A percentile compares a stretch with the other conserved stretches of the same genome.
Conservation (phyloP, 192 early-diverging fungal genomes). For the Umbelopsis ramanniana region DNA sequence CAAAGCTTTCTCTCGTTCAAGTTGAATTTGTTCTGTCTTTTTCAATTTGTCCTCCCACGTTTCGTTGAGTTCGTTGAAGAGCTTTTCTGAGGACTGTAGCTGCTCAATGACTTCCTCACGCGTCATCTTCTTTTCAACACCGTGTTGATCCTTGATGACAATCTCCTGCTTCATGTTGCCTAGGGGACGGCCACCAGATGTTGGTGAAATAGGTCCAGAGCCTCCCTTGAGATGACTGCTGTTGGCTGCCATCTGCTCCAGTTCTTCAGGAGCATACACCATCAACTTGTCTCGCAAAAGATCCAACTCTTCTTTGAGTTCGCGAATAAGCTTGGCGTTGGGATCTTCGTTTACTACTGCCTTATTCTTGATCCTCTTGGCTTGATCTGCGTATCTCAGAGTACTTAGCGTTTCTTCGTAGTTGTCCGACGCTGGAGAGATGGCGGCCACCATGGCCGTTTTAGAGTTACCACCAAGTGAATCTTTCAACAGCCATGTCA, state of each 20-base stretch:
- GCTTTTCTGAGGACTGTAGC: conserved; percentile 83
- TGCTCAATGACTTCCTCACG: conserved; percentile 74
- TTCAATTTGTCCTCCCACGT: conserved; percentile 84
- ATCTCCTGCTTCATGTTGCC: conserved; percentile 29
- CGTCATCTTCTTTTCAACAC: conserved; percentile 48
- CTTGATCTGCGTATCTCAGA: conserved; percentile 88
- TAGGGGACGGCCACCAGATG: not conserved
- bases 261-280: conserved; percentile 40
- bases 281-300: conserved; percentile 63
- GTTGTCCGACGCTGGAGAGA: conserved; percentile 72
- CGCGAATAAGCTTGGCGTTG: conserved; percentile 74
- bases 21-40: conserved; percentile 72
- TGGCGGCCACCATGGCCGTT: conserved; percentile 80
- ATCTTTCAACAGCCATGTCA: conserved; percentile 70
- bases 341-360: conserved; percentile 92
- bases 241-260: conserved; percentile 25
- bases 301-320: conserved; percentile 82
- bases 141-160: conserved; percentile 48
- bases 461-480: conserved; percentile 85
- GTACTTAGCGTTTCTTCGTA: conserved; percentile 84
- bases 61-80: conserved; percentile 81
- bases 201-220: not conserved
- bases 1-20: conserved; percentile 72
- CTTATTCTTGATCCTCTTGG: conserved; percentile 89
- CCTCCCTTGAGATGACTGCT: conserved; percentile 18